Conservation (phyloP, 148 eudicot genomes). For the Rhododendron simsii region DNA sequence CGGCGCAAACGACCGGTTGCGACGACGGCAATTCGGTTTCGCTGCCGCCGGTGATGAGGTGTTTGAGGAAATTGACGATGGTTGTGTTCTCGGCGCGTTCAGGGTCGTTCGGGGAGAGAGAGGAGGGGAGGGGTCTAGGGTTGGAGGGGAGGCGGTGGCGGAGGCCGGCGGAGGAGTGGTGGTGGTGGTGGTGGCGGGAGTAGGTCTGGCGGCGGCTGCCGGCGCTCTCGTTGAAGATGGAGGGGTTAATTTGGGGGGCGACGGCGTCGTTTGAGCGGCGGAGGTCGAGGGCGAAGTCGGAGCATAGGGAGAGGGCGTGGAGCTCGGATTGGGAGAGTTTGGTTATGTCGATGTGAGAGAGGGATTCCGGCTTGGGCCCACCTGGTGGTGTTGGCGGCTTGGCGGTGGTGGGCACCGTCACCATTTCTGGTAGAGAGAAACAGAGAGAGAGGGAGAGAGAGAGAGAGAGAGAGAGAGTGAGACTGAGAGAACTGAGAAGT, state of each 20-base stretch:
- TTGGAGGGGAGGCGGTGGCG: slow-evolving; percentile 7
- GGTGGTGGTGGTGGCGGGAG: slow-evolving; percentile 25
- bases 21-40: background rate
- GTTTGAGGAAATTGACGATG: slow-evolving; percentile 39
- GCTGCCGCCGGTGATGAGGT: slow-evolving; percentile 4
- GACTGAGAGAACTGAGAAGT: background rate
- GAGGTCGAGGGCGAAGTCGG: slow-evolving; percentile 28
- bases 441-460: background rate
- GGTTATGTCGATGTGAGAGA: slow-evolving; percentile 23
- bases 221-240: slow-evolving; percentile 37
- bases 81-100: slow-evolving; percentile 28
- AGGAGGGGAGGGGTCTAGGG: background rate
- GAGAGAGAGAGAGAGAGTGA: background rate
- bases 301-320: slow-evolving; percentile 32
- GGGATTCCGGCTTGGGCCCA: slow-evolving; percentile 9
- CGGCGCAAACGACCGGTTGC: background rate
- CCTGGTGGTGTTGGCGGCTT: background rate
- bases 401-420: background rate
- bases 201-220: slow-evolving; percentile 35
- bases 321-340: slow-evolving; percentile 38
- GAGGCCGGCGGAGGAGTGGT: slow-evolving; percentile 22
- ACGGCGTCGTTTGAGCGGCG: slow-evolving; percentile 25
- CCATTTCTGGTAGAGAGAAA: background rate
- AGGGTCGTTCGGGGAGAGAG: slow-evolving; percentile 8
- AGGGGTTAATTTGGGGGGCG: slow-evolving; percentile 23